Base-by-base conservation (phyloP, 345 rosid species). In the Luvunga scandens region DNA sequence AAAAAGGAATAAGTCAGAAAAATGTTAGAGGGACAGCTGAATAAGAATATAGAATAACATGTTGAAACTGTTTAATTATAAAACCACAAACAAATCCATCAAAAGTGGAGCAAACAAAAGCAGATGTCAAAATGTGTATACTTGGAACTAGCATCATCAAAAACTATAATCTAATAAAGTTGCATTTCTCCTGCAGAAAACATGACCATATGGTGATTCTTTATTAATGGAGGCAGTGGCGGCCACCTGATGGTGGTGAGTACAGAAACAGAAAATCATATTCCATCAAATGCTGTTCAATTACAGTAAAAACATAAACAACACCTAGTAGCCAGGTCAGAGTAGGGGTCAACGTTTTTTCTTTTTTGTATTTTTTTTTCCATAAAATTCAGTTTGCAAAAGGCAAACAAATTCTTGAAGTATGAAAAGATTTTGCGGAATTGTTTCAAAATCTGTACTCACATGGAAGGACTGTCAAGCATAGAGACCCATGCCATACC, bases 401-500 rank as follows among this genome's bases (percentile, higher is more conserved):
- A 7, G 9, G 18, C 34, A 61, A 62, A 53, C 19, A 34, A 10
- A 33, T 36, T 57, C 42, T 31, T 22, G 33, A 28, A 70, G 53
- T 9, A 66, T n/a, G 10, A 38, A 73, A 66, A 73, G 77, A 59
- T 39, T 33, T 31, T 19, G 34, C 63, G 36, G 66, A 80, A 74
- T 56, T 24, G 14, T 75, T 73, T 62, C 4, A 56, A 67, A 72
- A 69, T 75, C 28, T 33, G 38, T 63, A 85, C 98, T 90, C 86
- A 95, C 99, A 28, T 42, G 70, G 84, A 87, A 81, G 89, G 84
- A 72, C 75, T 80, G 72, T 81, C 85, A 66, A 89, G 88, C 96
- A 92, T 88, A 28, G 99, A 91, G 62, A 87, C 93, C 99, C 99
- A 95, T 42, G 93, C 75, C 86, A 95, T 86, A 48, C 94, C 96